A percentile compares a stretch with the other conserved stretches of the same genome.
Evolutionary conservation across 2,329 filamentous ascomycete species (phyloP).

Genomic region (Neodidymelliopsis sp.): DNA sequence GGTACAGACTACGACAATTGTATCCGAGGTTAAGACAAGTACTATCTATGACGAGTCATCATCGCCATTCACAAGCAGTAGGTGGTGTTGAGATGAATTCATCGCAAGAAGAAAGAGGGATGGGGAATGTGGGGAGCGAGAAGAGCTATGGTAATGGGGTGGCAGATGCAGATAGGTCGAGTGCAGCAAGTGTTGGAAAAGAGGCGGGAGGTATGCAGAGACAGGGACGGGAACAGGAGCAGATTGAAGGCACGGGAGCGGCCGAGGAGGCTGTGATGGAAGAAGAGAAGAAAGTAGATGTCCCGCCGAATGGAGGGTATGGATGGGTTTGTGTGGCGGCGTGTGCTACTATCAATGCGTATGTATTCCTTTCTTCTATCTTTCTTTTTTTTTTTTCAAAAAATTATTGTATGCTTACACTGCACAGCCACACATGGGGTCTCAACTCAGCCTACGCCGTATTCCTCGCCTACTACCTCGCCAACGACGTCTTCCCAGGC

Average conservation of each 20-base stretch:
- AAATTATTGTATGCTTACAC: constrained; percentile 26
- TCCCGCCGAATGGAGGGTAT: constrained; percentile 72
- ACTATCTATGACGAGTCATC: constrained; percentile 8
- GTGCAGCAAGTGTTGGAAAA: not conserved
- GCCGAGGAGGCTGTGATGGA: not conserved
- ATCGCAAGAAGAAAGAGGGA: not conserved
- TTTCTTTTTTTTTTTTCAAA: not conserved
- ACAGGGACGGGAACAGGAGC: constrained; percentile 74
- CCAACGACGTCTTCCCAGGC: constrained; percentile 67
- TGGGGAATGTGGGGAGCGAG: not conserved
- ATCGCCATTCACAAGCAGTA: no score
- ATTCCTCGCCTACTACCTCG: constrained; percentile 75
- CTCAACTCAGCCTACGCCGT: constrained; percentile 76
- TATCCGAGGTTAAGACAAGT: constrained; percentile 7
- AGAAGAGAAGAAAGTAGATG: constrained; percentile 43
- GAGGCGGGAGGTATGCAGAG: not conserved
- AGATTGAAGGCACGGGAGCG: constrained; percentile 68
- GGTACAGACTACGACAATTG: constrained; percentile 12
- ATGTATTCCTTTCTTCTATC: constrained; percentile 18
- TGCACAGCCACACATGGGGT: constrained; percentile 72
- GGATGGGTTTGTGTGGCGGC: constrained; percentile 62
- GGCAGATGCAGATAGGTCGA: not conserved
- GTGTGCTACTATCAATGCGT: constrained; percentile 46
- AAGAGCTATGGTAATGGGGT: constrained; percentile 10
- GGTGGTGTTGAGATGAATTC: not conserved